Evolutionary conservation across 352 stramenopile species (phyloP).

Genomic region (Phytophthora citrophthora): DNA sequence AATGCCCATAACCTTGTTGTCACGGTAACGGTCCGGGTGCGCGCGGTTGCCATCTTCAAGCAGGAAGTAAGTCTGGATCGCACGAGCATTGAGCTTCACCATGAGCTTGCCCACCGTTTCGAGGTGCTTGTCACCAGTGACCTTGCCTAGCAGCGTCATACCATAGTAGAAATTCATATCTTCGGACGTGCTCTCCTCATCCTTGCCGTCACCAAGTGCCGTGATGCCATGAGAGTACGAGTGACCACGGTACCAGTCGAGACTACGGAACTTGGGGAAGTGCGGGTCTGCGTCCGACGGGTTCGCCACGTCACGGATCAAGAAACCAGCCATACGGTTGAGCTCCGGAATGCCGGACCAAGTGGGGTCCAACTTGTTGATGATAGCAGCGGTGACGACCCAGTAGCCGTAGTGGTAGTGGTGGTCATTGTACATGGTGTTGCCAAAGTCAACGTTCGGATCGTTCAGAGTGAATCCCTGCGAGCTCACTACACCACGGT

Average conservation of each 20-base stretch:
- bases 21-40: slow-evolving; percentile 44
- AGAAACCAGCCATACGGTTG: slow-evolving; percentile 43
- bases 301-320: slow-evolving; percentile 55
- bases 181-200: slow-evolving; percentile 59
- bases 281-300: slow-evolving; percentile 43
- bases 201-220: slow-evolving; percentile 47
- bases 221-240: slow-evolving; percentile 61
- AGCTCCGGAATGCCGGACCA: slow-evolving; percentile 41
- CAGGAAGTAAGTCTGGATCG: slow-evolving; percentile 59
- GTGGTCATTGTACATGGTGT: slow-evolving; percentile 66
- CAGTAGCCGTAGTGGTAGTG: slow-evolving; percentile 64
- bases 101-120: slow-evolving; percentile 53
- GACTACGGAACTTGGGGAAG: slow-evolving; percentile 51
- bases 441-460: slow-evolving; percentile 56
- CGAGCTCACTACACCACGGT: slow-evolving; percentile 52
- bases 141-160: slow-evolving; percentile 45
- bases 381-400: slow-evolving; percentile 41
- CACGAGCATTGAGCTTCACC: slow-evolving; percentile 53
- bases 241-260: slow-evolving; percentile 59
- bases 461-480: slow-evolving; percentile 50
- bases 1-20: slow-evolving; percentile 76
- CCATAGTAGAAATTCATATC: slow-evolving; percentile 60
- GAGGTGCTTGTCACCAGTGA: slow-evolving; percentile 34
- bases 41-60: slow-evolving; percentile 50
- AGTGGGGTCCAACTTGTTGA: slow-evolving; percentile 52